Conservation (phyloP, 2,329 filamentous ascomycete species). For the Nakataea oryzae region DNA sequence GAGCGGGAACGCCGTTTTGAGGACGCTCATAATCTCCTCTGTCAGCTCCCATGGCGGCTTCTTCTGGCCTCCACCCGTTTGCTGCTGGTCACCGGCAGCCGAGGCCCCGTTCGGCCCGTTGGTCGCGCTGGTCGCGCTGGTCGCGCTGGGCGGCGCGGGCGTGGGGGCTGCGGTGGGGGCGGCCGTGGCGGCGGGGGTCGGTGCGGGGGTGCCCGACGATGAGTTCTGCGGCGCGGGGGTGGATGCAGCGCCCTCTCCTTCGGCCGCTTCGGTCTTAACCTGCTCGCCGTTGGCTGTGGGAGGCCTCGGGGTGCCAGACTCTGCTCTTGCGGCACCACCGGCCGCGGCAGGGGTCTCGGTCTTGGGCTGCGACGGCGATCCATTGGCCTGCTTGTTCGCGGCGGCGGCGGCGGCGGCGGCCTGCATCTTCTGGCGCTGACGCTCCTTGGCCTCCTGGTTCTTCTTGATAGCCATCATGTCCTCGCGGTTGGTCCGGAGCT, state of each 20-base stretch:
- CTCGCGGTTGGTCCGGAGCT: conserved; percentile 84
- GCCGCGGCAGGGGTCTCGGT: conserved; percentile 28
- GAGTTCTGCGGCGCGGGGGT: conserved; percentile 8
- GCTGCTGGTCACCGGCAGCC: conserved; percentile 16
- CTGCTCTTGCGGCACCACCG: conserved; percentile 17
- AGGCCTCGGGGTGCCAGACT: conserved; percentile 31
- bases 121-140: conserved; percentile 10
- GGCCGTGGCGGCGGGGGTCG: conserved; percentile 9
- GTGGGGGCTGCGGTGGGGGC: conserved; percentile 11
- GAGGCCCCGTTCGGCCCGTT: conserved; percentile 14
- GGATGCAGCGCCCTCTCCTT: conserved; percentile 10
- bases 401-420: conserved; percentile 6
- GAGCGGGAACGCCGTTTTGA: conserved; percentile 95
- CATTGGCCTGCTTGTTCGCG: neutral
- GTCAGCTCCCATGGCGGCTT: conserved; percentile 94
- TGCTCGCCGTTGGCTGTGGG: conserved; percentile 39
- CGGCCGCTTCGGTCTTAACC: conserved; percentile 33
- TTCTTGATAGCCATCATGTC: conserved; percentile 92
- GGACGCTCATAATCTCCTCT: conserved; percentile 86
- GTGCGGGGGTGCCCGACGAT: conserved; percentile 2
- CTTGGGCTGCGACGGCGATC: conserved; percentile 37
- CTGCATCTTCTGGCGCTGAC: conserved; percentile 36
- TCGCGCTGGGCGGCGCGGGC: conserved; percentile 9
- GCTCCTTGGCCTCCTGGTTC: conserved; percentile 67
- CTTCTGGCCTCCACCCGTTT: conserved; percentile 33